Percentiles rank a stretch among this genome's conserved stretches.
Conservation (phyloP, 139 green algal species). For the Eudorina sp. region DNA sequence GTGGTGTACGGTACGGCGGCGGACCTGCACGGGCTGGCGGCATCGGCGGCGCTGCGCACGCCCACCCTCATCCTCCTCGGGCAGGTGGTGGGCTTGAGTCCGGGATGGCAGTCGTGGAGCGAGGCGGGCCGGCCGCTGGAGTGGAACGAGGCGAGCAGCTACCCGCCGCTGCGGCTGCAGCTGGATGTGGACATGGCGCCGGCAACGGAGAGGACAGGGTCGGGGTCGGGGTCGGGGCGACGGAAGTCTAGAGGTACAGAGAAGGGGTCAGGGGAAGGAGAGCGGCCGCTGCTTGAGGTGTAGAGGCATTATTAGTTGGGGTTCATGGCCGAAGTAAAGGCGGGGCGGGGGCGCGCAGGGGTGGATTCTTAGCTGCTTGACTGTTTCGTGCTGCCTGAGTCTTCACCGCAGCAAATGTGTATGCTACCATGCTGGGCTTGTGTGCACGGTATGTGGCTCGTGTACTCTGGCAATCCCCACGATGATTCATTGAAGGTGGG, state of each 20-base stretch:
- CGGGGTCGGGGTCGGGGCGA: background rate
- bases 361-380: no score
- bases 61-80: conserved; percentile 98
- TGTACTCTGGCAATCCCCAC: no score
- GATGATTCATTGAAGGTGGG: no score
- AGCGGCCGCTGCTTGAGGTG: no score
- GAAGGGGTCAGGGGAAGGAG: background rate
- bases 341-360: no score
- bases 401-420: no score
- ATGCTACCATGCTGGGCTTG: no score
- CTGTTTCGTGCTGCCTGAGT: no score
- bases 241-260: background rate
- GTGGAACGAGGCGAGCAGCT: conserved; percentile 43
- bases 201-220: background rate
- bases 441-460: no score
- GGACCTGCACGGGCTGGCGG: conserved; percentile 61
- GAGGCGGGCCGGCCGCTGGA: conserved; percentile 42
- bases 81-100: conserved; percentile 51
- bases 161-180: conserved; percentile 20
- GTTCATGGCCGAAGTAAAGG: no score
- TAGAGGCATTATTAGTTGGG: no score
- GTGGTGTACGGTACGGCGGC: conserved; percentile 81
- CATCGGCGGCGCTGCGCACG: conserved; percentile 73
- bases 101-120: conserved; percentile 49
- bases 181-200: background rate